A percentile compares a stretch with the other conserved stretches of the same genome.
Conservation (phyloP, 257 asterid genomes). For the Salvia rosmarinus region DNA sequence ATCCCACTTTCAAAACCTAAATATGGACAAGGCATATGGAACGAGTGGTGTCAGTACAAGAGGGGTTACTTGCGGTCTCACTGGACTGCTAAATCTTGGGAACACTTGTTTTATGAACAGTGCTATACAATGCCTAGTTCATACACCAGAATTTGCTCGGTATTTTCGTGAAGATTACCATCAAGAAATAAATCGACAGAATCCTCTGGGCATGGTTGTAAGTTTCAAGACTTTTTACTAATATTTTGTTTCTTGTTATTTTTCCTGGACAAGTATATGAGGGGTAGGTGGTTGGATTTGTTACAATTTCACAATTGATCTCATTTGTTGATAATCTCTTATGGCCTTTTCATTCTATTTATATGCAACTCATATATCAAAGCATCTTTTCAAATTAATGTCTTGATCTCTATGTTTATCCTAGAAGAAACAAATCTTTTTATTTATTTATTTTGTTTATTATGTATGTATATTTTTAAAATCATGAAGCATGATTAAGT, state of each 20-base stretch:
- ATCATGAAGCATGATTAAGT: slow-evolving; percentile 16
- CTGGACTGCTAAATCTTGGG: slow-evolving; percentile 94
- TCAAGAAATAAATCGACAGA: slow-evolving; percentile 92
- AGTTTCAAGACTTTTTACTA: slow-evolving; percentile 48
- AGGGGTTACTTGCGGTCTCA: slow-evolving; percentile 92
- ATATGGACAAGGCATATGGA: slow-evolving; percentile 67
- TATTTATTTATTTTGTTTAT: not conserved
- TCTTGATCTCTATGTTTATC: slow-evolving; percentile 17
- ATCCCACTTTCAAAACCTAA: slow-evolving; percentile 54
- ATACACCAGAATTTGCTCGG: slow-evolving; percentile 92
- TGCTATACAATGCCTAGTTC: slow-evolving; percentile 98
- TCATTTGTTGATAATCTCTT: slow-evolving; percentile 24
- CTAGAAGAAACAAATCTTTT: not conserved
- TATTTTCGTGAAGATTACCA: slow-evolving; percentile 97
- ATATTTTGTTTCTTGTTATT: not conserved
- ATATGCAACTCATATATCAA: slow-evolving; percentile 13
- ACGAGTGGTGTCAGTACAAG: slow-evolving; percentile 86
- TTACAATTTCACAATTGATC: slow-evolving; percentile 2
- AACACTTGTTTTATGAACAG: slow-evolving; percentile 99
- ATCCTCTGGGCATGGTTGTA: slow-evolving; percentile 99
- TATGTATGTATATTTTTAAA: not conserved
- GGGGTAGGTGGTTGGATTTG: not conserved
- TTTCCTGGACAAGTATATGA: not conserved
- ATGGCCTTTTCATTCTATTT: slow-evolving; percentile 26
- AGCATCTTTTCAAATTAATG: not conserved